Evolutionary conservation across 2,329 filamentous ascomycete species (phyloP).

Genomic region (Lomentospora prolificans): DNA sequence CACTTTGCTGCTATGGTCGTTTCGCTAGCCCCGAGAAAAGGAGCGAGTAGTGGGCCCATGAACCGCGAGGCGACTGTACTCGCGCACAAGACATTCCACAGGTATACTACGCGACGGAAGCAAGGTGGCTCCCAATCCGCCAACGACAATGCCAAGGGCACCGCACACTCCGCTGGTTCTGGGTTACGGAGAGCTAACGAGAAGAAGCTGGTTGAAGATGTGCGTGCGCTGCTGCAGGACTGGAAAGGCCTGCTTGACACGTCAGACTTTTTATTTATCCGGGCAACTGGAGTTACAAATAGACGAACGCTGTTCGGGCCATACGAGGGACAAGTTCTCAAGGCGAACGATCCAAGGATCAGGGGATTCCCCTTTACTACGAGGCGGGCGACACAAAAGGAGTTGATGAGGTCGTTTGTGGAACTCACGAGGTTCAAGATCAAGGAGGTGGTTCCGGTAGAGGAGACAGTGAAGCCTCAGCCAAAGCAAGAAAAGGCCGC

Average conservation of each 20-base stretch:
- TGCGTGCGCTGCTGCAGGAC: conserved; percentile 67
- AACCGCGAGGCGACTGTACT: conserved; percentile 80
- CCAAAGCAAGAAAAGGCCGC: conserved; percentile 27
- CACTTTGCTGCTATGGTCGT: conserved; percentile 98
- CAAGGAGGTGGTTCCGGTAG: conserved; percentile 61
- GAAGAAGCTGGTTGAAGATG: conserved; percentile 77
- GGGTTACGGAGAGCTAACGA: conserved; percentile 90
- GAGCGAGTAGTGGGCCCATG: conserved; percentile 58
- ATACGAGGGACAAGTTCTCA: conserved; percentile 80
- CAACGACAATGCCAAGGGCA: conserved; percentile 88
- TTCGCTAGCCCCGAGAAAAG: conserved; percentile 72
- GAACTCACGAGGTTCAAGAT: conserved; percentile 89
- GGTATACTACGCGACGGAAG: conserved; percentile 91
- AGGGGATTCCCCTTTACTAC: conserved; percentile 91
- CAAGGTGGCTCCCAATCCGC: conserved; percentile 93
- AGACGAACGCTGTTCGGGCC: conserved; percentile 80
- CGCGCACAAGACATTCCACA: conserved; percentile 94
- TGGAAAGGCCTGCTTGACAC: conserved; percentile 83
- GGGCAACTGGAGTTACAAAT: conserved; percentile 81
- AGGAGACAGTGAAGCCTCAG: conserved; percentile 32
- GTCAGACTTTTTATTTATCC: conserved; percentile 76
- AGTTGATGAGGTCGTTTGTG: conserved; percentile 89
- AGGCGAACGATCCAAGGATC: conserved; percentile 67
- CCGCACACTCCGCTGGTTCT: conserved; percentile 87
- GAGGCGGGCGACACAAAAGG: conserved; percentile 79